Evolutionary conservation across 306 rosid species (phyloP), one percentile per base, ranked within the genome.

Genomic region (Hippophae rhamnoides): DNA sequence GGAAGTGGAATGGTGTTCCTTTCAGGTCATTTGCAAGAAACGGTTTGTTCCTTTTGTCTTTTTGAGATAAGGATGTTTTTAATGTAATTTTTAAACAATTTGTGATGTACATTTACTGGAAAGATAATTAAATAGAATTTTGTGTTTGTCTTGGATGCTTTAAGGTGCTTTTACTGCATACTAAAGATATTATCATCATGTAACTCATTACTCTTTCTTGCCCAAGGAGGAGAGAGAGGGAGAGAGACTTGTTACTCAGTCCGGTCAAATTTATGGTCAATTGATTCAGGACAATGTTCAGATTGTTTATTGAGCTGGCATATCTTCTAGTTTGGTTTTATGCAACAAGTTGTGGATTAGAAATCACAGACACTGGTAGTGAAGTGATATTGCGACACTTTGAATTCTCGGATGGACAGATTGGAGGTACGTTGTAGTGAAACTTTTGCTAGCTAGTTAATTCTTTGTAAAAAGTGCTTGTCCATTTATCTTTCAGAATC

Each of bases 321-420:
- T 18, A 40, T 44, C 23, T 59, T 23, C 63, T 43, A 43, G 40
- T 43, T 59, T 59, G 52, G 63, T 51, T 31, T 59, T 18, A 2
- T 43, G 45, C 52, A 42, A 44, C 12, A 14, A 44, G n/a, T 9
- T 59, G 63, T 13, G 43, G 43, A 9, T 11, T 3, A 8, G 14
- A 7, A 8, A 13, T 43, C 6, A 14, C 10, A 14, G 42, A 46
- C 10, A 13, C 53, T 60, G n/a, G 38, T 31, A 31, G 38, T 2
- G 3, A 31, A 31, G 38, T 2, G 38, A 31, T 31, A 31, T 31
- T 31, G 38, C 4, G 38, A 31, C 38, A 31, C 38, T 18, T 18
- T 18, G 5, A 31, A 2, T 31, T 31, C 3, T 31, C 38, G 5
- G 38, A 4, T 31, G 3, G 38, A 31, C 38, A 31, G 38, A 31